Conservation (phyloP, 768 basidiomycete genomes). For the Agrocybe praecox region DNA sequence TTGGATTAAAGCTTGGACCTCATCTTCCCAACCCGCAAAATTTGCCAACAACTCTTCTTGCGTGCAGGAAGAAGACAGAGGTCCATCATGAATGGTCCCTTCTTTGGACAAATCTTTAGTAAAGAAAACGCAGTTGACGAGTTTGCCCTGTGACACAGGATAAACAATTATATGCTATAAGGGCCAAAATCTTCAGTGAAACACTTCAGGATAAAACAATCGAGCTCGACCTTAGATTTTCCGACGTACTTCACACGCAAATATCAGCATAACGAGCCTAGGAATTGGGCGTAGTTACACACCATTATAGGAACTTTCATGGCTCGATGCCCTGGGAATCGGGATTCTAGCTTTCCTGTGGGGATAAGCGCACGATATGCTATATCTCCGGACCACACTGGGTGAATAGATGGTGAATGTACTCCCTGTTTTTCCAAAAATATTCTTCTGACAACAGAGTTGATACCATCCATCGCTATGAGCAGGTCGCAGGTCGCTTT, state of each 20-base stretch:
- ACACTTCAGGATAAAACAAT: conserved; percentile 35
- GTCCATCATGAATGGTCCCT: conserved; percentile 30
- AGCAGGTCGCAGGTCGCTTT: conserved; percentile 38
- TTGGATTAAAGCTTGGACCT: conserved; percentile 43
- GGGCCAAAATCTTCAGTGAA: not conserved
- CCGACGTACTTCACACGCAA: conserved; percentile 26
- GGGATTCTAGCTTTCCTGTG: conserved; percentile 20
- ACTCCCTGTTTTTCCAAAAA: conserved; percentile 16
- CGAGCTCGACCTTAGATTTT: conserved; percentile 45
- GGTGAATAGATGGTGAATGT: conserved; percentile 24
- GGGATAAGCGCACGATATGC: conserved; percentile 41
- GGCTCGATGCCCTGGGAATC: conserved; percentile 31
- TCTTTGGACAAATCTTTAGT: conserved; percentile 29
- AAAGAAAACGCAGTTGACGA: conserved; percentile 53
- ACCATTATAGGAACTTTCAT: conserved; percentile 26
- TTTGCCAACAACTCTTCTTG: conserved; percentile 37
- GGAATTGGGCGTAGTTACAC: not conserved
- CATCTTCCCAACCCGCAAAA: conserved; percentile 48
- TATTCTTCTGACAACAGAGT: conserved; percentile 28
- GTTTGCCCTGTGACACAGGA: conserved; percentile 48
- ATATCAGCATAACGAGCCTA: not conserved
- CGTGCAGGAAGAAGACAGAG: conserved; percentile 17
- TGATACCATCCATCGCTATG: conserved; percentile 46
- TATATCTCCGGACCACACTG: conserved; percentile 38
- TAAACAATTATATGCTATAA: conserved; percentile 53